A percentile compares a stretch with the other conserved stretches of the same genome.
These are phyloP conservation scores for Pseudoturritis turrita DNA, from an alignment of 345 rosid species.

Conservation along the genomic window DNA sequence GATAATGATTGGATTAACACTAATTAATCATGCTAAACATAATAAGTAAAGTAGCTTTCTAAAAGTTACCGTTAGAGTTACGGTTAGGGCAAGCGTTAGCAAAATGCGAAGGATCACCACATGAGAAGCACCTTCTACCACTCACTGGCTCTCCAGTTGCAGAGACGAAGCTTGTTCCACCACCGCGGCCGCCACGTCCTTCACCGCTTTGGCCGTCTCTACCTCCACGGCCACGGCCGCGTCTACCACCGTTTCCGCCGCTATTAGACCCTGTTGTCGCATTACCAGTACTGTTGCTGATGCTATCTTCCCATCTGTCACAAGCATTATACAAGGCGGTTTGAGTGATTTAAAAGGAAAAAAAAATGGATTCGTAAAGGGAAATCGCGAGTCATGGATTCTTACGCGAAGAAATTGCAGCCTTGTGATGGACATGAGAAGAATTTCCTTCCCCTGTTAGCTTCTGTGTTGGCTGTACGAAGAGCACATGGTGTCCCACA, in stretches of 20 bases:
- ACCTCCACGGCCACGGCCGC: slow-evolving; percentile 40
- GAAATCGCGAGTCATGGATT: background rate
- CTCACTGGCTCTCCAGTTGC: slow-evolving; percentile 85
- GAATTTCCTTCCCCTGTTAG: slow-evolving; percentile 89
- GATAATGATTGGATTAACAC: background rate
- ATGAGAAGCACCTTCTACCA: slow-evolving; percentile 69
- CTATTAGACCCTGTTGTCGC: slow-evolving; percentile 18
- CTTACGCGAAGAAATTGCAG: slow-evolving; percentile 91
- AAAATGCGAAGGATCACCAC: slow-evolving; percentile 96
- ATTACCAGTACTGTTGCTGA: slow-evolving; percentile 39
- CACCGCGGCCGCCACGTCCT: slow-evolving; percentile 28
- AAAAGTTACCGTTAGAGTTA: slow-evolving; percentile 32
- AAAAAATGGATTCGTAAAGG: background rate
- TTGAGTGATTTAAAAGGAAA: background rate
- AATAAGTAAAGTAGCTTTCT: slow-evolving; percentile 1
- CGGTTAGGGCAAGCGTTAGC: slow-evolving; percentile 83
- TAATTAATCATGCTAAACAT: background rate
- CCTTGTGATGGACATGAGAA: slow-evolving; percentile 71
- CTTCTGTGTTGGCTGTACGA: slow-evolving; percentile 84
- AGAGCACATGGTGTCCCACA: slow-evolving; percentile 64
- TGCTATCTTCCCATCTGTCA: slow-evolving; percentile 87
- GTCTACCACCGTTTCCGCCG: slow-evolving; percentile 45
- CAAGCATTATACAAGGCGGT: background rate
- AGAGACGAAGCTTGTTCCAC: slow-evolving; percentile 57
- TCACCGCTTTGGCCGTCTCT: slow-evolving; percentile 44